Conservation (phyloP, 2,329 filamentous ascomycete species). For the Fusarium multiceps region DNA sequence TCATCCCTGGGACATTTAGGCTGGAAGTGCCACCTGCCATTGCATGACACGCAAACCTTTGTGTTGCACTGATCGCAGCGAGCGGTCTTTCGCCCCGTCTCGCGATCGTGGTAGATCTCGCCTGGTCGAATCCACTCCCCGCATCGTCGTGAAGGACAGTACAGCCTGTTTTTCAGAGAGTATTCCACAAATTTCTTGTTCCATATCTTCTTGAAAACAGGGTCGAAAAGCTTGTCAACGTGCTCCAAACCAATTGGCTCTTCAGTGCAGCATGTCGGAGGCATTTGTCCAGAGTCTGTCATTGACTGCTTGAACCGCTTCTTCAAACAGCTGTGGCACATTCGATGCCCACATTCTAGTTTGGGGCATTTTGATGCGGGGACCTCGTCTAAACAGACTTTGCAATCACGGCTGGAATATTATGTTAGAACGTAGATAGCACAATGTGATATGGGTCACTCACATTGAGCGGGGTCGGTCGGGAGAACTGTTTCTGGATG, state of each 20-base stretch:
- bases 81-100: constrained; percentile 71
- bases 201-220: constrained; percentile 81
- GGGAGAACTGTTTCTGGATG: constrained; percentile 44
- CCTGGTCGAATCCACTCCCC: constrained; percentile 83
- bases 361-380: constrained; percentile 72
- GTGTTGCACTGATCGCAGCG: constrained; percentile 77
- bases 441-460: constrained; percentile 14
- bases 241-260: constrained; percentile 80
- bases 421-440: neutral
- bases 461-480: constrained; percentile 45
- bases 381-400: constrained; percentile 77
- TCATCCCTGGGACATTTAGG: constrained; percentile 78
- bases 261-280: constrained; percentile 80
- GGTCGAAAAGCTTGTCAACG: constrained; percentile 79
- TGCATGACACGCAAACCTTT: constrained; percentile 80
- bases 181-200: constrained; percentile 84
- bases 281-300: constrained; percentile 83
- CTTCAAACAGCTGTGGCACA: constrained; percentile 82
- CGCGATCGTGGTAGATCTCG: constrained; percentile 69
- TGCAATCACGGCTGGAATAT: constrained; percentile 71
- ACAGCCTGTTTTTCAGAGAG: constrained; percentile 78
- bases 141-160: constrained; percentile 79
- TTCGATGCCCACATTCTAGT: constrained; percentile 81
- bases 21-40: constrained; percentile 76
- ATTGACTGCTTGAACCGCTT: constrained; percentile 80